Conservation (phyloP, 192 early-diverging fungal genomes). For the Mortierella alpina region DNA sequence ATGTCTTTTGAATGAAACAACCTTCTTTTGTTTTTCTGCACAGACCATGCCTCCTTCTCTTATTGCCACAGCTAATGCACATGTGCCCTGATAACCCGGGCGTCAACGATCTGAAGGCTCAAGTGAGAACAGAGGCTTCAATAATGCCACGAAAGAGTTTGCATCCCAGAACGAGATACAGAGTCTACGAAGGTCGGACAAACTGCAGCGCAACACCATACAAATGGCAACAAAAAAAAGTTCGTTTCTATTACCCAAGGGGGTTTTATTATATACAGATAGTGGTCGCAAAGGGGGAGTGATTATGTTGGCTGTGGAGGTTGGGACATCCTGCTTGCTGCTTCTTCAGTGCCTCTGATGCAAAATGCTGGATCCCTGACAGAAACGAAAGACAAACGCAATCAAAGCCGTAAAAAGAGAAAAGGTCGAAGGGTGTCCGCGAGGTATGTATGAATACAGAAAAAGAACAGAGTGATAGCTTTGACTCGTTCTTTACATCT, state of each 20-base stretch:
- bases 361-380: background rate
- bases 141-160: too few relatives aligned
- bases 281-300: slow-evolving; percentile 11
- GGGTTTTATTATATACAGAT: slow-evolving; percentile 44
- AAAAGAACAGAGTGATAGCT: slow-evolving; percentile 1
- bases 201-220: too few relatives aligned
- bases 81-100: too few relatives aligned
- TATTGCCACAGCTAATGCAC: too few relatives aligned
- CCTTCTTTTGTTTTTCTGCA: background rate
- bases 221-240: background rate
- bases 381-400: background rate
- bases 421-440: background rate
- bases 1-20: background rate
- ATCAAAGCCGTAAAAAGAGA: background rate
- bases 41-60: too few relatives aligned
- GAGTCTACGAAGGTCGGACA: too few relatives aligned
- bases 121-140: too few relatives aligned
- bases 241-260: slow-evolving; percentile 21
- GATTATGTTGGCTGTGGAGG: background rate
- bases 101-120: too few relatives aligned
- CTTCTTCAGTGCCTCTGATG: background rate
- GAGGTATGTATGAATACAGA: slow-evolving; percentile 34
- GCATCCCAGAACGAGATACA: too few relatives aligned
- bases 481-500: slow-evolving; percentile 59
- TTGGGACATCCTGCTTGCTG: slow-evolving; percentile 1